phyloP scores from a whole-genome alignment of 805 yeast species.

The Myxozyma mucilagina region DNA sequence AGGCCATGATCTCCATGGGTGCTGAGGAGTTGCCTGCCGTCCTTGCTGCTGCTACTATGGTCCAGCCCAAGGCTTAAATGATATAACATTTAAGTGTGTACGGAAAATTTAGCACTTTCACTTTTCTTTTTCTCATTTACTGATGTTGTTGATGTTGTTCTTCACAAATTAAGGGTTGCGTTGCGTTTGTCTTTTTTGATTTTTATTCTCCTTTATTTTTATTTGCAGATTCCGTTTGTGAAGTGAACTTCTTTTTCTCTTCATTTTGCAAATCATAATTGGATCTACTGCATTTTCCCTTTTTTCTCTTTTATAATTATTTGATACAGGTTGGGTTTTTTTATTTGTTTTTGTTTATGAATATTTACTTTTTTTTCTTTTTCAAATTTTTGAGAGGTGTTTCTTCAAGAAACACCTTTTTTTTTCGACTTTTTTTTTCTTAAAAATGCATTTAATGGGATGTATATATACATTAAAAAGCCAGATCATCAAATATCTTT shows the following conservation, averaged over 20 bases:
- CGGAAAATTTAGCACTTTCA: no score
- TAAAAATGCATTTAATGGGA: background rate
- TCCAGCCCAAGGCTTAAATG: slow-evolving; percentile 27
- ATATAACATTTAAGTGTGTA: background rate
- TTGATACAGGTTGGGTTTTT: background rate
- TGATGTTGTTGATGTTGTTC: background rate
- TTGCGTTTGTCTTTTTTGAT: no score
- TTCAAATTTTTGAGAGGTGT: background rate
- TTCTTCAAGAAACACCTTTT: background rate
- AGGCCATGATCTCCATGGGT: slow-evolving; percentile 53
- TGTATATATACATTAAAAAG: slow-evolving; percentile 3
- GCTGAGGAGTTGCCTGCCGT: slow-evolving; percentile 63
- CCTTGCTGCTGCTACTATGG: slow-evolving; percentile 54
- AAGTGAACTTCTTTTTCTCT: background rate
- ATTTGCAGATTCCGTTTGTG: no score
- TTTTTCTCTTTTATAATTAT: background rate
- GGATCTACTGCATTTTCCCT: background rate
- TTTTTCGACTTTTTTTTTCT: background rate
- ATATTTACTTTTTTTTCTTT: background rate
- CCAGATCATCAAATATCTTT: no score
- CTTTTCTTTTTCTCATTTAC: no score
- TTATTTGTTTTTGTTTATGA: no score
- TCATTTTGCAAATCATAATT: background rate
- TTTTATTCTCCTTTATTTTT: no score
- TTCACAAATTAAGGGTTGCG: no score